Conservation (phyloP, 2,329 filamentous ascomycete species). For the Epichloe festucae region DNA sequence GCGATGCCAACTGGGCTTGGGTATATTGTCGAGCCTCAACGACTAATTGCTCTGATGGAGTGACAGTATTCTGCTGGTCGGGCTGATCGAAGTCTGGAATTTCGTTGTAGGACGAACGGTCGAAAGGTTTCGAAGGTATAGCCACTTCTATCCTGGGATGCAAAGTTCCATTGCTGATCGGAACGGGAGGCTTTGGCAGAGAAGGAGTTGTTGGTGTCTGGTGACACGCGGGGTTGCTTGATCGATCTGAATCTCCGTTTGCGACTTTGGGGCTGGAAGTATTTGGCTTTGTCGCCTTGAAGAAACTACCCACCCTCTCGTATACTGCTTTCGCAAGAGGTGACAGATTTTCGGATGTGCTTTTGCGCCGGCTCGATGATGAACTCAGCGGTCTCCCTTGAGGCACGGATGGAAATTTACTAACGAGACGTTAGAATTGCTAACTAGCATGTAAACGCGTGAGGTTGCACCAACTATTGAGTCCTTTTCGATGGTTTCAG, state of each 20-base stretch:
- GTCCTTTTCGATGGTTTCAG: conserved; percentile 59
- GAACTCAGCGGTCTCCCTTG: conserved; percentile 8
- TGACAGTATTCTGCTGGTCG: conserved; percentile 1
- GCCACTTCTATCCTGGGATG: conserved; percentile 31
- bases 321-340: conserved; percentile 33
- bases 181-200: neutral
- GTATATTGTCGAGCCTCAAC: conserved; percentile 7
- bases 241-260: conserved; percentile 21
- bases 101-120: conserved; percentile 24
- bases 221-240: conserved; percentile 10
- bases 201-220: neutral
- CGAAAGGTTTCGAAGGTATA: conserved; percentile 31
- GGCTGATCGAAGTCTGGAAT: conserved; percentile 12
- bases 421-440: conserved; percentile 13
- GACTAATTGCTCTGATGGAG: conserved; percentile 9
- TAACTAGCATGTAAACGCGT: neutral
- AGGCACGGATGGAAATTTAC: conserved; percentile 35
- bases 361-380: conserved; percentile 12
- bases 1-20: neutral
- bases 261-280: conserved; percentile 17
- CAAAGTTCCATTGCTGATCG: conserved; percentile 3
- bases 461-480: conserved; percentile 40
- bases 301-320: conserved; percentile 26
- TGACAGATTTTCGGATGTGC: conserved; percentile 30
- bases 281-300: conserved; percentile 25